Percentiles rank a stretch among this genome's conserved stretches.
Evolutionary conservation across 140 eudicot genomes (phyloP).

Genomic region (Ambrosia hybrid): DNA sequence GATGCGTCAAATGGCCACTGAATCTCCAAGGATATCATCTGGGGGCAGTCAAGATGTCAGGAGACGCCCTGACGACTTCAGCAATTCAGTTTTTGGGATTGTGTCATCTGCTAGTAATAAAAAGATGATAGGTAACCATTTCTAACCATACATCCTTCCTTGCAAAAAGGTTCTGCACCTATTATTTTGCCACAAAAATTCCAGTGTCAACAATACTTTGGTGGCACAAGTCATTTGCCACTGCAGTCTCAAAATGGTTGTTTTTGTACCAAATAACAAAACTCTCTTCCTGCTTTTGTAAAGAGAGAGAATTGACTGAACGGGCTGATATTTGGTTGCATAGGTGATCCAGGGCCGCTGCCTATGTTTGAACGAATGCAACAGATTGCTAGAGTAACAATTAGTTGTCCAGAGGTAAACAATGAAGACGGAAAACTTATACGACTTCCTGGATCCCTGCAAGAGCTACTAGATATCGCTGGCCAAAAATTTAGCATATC

Average conservation of each 20-base stretch:
- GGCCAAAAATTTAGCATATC: conserved; percentile 50
- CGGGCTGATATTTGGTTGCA: background rate
- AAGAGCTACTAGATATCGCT: conserved; percentile 54
- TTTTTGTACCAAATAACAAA: too few relatives aligned
- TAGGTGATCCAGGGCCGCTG: conserved; percentile 41
- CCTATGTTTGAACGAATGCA: conserved; percentile 20
- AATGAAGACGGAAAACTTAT: conserved; percentile 45
- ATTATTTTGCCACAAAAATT: too few relatives aligned
- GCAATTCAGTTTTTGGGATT: conserved; percentile 66
- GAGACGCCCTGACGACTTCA: conserved; percentile 46
- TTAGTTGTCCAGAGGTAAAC: conserved; percentile 54
- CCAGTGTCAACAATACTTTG: too few relatives aligned
- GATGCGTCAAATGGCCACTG: conserved; percentile 31
- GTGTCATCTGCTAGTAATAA: conserved; percentile 50
- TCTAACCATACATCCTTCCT: background rate
- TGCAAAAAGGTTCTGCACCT: too few relatives aligned
- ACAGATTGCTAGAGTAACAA: conserved; percentile 48
- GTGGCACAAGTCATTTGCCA: too few relatives aligned
- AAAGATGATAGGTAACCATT: conserved; percentile 41
- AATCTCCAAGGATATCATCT: conserved; percentile 20
- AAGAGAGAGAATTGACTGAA: too few relatives aligned
- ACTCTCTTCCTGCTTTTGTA: too few relatives aligned
- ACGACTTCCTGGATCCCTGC: conserved; percentile 58
- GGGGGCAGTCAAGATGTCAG: conserved; percentile 16
- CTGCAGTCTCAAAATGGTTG: too few relatives aligned